A percentile compares a stretch with the other conserved stretches of the same genome.
Conservation (phyloP, 306 rosid species). For the Ammopiptanthus mongolicus region DNA sequence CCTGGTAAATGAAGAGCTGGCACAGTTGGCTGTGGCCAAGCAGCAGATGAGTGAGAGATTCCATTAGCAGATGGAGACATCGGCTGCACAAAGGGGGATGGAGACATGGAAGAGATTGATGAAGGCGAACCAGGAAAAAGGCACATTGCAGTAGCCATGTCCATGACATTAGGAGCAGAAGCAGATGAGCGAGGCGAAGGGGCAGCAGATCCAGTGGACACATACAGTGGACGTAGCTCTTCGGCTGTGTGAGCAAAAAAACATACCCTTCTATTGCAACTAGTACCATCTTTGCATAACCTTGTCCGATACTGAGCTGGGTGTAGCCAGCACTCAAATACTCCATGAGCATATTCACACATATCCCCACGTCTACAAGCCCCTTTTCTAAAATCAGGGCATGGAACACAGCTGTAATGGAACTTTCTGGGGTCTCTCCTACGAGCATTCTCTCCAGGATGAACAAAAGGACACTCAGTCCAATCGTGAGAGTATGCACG, state of each 20-base stretch:
- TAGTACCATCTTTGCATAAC: conserved; percentile 82
- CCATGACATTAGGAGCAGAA: conserved; percentile 74
- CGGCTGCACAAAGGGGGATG: conserved; percentile 69
- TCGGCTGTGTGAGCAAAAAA: conserved; percentile 77
- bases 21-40: conserved; percentile 85
- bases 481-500: conserved; percentile 94
- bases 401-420: conserved; percentile 92
- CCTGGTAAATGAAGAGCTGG: conserved; percentile 86
- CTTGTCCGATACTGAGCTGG: conserved; percentile 94
- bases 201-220: conserved; percentile 83
- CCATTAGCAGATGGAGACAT: conserved; percentile 75
- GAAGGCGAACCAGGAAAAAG: conserved; percentile 80
- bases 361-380: conserved; percentile 85
- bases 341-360: conserved; percentile 98
- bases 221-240: conserved; percentile 77
- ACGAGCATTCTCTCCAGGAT: conserved; percentile 94
- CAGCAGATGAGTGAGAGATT: conserved; percentile 41
- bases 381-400: conserved; percentile 91
- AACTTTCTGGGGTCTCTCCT: conserved; percentile 88
- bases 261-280: conserved; percentile 77
- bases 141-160: conserved; percentile 90
- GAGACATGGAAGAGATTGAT: conserved; percentile 66
- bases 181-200: conserved; percentile 73
- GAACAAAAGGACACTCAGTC: conserved; percentile 97
- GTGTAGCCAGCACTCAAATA: conserved; percentile 93